Base-by-base conservation (phyloP, 768 basidiomycete genomes). In the Mycena indigotica region DNA sequence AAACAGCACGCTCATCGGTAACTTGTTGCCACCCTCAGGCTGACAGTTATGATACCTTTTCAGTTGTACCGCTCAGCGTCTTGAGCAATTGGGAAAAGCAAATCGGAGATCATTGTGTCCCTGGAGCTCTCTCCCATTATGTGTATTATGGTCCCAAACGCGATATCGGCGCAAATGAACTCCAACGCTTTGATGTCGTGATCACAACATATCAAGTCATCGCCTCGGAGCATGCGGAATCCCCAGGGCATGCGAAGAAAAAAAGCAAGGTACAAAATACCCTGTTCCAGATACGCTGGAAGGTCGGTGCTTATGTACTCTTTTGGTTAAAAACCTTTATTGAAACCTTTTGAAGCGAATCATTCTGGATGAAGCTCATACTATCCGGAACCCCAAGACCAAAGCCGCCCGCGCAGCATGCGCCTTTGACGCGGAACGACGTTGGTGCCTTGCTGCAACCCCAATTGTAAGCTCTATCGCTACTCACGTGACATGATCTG, bases 81-180 rank as follows among this genome's bases (percentile, higher is more conserved):
- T 73, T 95, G 6, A 91, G 89, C 5, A 95, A 94, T 64, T 93
- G 91, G 91, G 88, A 91, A 69, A 87, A 89, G 63, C 92, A 93
- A 69, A 84, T 93, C 6, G 68, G 79, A 28, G 91, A 93, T 32
- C 92, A 93, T 60, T 85, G 86, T 48, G 69, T 72, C 26, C 75
- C 74, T 29, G 84, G 80, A 10, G 68, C 77, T 2, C 64, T 93
- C 40, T 78, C 78, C 0, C 72, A 70, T 55, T 86, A 81, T 63
- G 75, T 87, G 21, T 95, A 94, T 71, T 90, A 95, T 61, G 90
- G 89, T 21, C 66, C 79, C 17, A 82, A 77, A n/a, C 85, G 89
- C 29, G 76, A 80, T 17, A 70, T 91, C 68, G 77, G 75, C 26
- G 70, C 88, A 1, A 73, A 78, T 46, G 78, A 89, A 45, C 72